Conservation (phyloP, 2,329 filamentous ascomycete genomes). For the Penicillium sp. region DNA sequence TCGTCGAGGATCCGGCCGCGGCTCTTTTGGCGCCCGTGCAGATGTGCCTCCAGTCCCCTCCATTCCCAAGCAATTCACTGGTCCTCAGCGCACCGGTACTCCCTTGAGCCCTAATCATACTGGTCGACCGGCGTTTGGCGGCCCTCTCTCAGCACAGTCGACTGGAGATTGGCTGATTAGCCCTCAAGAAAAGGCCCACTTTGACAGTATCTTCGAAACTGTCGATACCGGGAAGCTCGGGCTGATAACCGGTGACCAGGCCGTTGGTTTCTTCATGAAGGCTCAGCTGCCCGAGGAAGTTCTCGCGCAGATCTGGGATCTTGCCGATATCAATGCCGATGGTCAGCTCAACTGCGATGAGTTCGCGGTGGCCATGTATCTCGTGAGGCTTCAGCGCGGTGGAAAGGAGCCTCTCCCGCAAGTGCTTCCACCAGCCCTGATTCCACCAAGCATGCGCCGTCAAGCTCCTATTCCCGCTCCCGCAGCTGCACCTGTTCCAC, state of each 20-base stretch:
- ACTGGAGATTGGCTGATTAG: constrained; percentile 81
- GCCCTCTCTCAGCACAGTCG: constrained; percentile 57
- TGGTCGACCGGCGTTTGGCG: constrained; percentile 52
- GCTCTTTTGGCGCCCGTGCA: constrained; percentile 57
- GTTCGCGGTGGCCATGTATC: constrained; percentile 96
- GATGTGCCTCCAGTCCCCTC: constrained; percentile 62
- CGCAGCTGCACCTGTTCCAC: constrained; percentile 47
- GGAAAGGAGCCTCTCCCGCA: constrained; percentile 73
- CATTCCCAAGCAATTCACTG: constrained; percentile 80
- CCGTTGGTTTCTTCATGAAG: constrained; percentile 90
- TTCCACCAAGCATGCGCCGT: constrained; percentile 82
- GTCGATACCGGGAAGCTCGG: constrained; percentile 81
- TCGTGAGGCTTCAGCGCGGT: constrained; percentile 86
- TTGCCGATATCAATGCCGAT: constrained; percentile 89
- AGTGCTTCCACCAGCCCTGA: constrained; percentile 75
- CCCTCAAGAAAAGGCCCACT: constrained; percentile 80
- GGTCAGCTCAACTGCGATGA: constrained; percentile 85
- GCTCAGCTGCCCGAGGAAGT: constrained; percentile 86
- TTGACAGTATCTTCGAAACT: constrained; percentile 81
- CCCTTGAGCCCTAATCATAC: constrained; percentile 49
- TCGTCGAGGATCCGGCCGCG: constrained; percentile 60
- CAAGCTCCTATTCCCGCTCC: constrained; percentile 43
- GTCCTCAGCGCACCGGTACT: constrained; percentile 62
- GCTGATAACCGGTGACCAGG: constrained; percentile 89
- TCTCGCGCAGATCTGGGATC: constrained; percentile 94